Evolutionary conservation across 1,284 basidiomycete genomes (phyloP).

Genomic region (Sanghuangporus baumii): DNA sequence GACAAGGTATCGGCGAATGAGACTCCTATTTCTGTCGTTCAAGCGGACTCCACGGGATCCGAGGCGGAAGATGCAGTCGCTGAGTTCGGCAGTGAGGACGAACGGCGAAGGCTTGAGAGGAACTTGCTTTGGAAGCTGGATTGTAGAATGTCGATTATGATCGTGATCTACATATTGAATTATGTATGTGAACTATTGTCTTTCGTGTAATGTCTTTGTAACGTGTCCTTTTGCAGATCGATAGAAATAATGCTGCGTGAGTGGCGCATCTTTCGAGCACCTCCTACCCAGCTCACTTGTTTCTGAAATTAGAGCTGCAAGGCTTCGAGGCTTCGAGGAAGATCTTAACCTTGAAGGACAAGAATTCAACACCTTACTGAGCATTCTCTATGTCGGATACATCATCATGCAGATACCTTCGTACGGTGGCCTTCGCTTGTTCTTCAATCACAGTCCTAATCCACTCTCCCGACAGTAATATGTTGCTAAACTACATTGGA

Average conservation of each 20-base stretch:
- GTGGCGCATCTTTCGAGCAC: slow-evolving; percentile 16
- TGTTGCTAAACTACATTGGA: slow-evolving; percentile 66
- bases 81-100: slow-evolving; percentile 23
- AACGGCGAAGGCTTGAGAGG: slow-evolving; percentile 18
- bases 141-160: slow-evolving; percentile 27
- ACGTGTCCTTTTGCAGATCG: slow-evolving; percentile 37
- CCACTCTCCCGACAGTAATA: slow-evolving; percentile 44
- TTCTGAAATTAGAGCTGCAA: slow-evolving; percentile 44
- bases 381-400: slow-evolving; percentile 71
- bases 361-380: slow-evolving; percentile 67
- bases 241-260: slow-evolving; percentile 62
- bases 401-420: slow-evolving; percentile 76
- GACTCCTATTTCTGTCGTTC: neutral
- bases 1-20: neutral
- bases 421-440: slow-evolving; percentile 32
- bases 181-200: neutral
- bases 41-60: neutral
- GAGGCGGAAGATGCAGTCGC: slow-evolving; percentile 5
- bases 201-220: neutral
- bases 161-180: slow-evolving; percentile 6
- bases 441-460: neutral
- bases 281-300: neutral
- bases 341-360: slow-evolving; percentile 59
- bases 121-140: slow-evolving; percentile 25
- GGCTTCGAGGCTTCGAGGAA: slow-evolving; percentile 63